Conservation (phyloP, 2,329 filamentous ascomycete genomes). For the Fusarium newnesense region DNA sequence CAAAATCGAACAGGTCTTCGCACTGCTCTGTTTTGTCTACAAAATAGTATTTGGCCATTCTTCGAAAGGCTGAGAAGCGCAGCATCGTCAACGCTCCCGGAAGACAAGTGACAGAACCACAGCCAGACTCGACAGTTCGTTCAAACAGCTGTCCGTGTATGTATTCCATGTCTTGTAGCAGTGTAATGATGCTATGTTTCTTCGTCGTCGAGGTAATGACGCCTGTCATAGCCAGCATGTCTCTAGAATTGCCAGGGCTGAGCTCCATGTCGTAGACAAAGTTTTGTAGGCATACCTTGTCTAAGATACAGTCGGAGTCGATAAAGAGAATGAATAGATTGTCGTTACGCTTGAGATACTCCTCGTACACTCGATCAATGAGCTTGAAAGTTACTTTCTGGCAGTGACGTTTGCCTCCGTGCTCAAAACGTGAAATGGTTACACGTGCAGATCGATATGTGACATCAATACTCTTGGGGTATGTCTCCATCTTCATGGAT, state of each 20-base stretch:
- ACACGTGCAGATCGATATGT: conserved; percentile 84
- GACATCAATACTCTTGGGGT: conserved; percentile 91
- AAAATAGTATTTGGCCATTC: conserved; percentile 99
- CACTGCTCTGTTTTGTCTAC: conserved; percentile 96
- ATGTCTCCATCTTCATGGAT: conserved; percentile 77
- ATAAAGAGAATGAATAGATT: conserved; percentile 97
- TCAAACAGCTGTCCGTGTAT: conserved; percentile 97
- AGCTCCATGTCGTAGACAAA: conserved; percentile 99
- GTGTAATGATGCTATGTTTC: conserved; percentile 87
- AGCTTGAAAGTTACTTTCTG: conserved; percentile 94
- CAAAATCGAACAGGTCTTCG: conserved; percentile 95
- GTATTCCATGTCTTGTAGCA: conserved; percentile 98
- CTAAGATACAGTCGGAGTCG: conserved; percentile 95
- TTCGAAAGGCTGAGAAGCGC: conserved; percentile 93
- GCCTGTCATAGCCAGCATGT: conserved; percentile 97
- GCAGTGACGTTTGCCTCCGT: conserved; percentile 93
- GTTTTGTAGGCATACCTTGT: conserved; percentile 91
- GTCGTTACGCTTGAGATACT: conserved; percentile 88
- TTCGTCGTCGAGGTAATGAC: conserved; percentile 95
- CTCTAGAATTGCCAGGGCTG: conserved; percentile 88
- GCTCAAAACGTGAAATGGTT: conserved; percentile 90
- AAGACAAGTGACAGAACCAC: conserved; percentile 92
- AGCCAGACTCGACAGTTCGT: conserved; percentile 92
- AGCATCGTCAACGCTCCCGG: conserved; percentile 96
- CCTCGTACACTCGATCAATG: conserved; percentile 90